These are phyloP conservation scores for Tuber umbilicatum DNA, from an alignment of 495 filamentous ascomycete genomes.

Conservation along the genomic window DNA sequence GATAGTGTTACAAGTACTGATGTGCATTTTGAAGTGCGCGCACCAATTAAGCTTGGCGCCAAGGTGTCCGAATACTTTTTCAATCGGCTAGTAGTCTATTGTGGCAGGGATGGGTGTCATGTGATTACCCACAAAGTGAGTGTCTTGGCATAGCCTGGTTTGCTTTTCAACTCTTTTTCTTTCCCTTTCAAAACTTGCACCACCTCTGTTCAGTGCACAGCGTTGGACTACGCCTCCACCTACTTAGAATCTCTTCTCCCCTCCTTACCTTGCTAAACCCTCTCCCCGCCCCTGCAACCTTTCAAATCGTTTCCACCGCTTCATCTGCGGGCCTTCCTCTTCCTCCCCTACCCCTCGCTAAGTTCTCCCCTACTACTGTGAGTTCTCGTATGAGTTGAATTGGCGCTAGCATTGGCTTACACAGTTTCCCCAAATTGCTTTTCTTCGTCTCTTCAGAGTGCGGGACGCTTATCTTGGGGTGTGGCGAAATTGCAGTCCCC, in stretches of 20 bases:
- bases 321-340: too few relatives aligned
- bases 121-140: neutral
- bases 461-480: neutral
- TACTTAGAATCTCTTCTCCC: too few relatives aligned
- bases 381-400: neutral
- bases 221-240: too few relatives aligned
- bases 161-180: neutral
- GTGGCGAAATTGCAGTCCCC: neutral
- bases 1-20: too few relatives aligned
- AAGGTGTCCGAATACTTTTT: too few relatives aligned
- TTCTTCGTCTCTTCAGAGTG: neutral
- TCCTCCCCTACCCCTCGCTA: too few relatives aligned
- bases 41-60: too few relatives aligned
- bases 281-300: neutral
- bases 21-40: too few relatives aligned
- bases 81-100: too few relatives aligned
- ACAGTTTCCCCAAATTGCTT: neutral
- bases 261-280: neutral
- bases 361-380: too few relatives aligned
- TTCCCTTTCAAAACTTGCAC: neutral
- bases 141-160: neutral
- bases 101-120: neutral
- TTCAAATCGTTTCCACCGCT: too few relatives aligned
- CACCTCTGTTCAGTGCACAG: too few relatives aligned
- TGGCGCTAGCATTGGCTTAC: neutral